Conservation (phyloP, 768 basidiomycete species). For the Tylopilus rubrobrunneus region DNA sequence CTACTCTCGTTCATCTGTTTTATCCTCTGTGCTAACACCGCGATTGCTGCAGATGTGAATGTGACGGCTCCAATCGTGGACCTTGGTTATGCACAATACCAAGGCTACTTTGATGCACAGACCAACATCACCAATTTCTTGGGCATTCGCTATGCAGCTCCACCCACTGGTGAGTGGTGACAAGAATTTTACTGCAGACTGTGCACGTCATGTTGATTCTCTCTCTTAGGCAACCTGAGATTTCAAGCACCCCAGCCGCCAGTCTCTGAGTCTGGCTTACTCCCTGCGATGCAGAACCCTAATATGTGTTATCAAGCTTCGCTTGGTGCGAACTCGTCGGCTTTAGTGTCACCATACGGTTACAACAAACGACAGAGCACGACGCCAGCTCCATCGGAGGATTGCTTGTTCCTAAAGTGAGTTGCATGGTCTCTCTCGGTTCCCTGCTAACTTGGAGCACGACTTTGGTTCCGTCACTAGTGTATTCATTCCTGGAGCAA, state of each 20-base stretch:
- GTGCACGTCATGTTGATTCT: not conserved
- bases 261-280: constrained; percentile 10
- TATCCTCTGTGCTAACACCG: not conserved
- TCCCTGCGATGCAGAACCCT: constrained; percentile 26
- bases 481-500: constrained; percentile 10
- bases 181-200: not conserved
- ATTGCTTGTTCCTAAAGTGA: not conserved
- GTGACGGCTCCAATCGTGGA: constrained; percentile 18
- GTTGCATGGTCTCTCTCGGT: not conserved
- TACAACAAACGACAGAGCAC: constrained; percentile 9
- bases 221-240: constrained; percentile 17
- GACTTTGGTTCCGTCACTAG: not conserved
- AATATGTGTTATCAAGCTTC: constrained; percentile 23
- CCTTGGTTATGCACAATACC: constrained; percentile 5
- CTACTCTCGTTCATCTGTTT: not conserved
- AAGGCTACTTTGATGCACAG: constrained; percentile 21
- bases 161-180: constrained; percentile 45
- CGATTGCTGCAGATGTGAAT: not conserved
- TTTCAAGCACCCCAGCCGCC: constrained; percentile 31
- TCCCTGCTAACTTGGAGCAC: no score
- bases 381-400: not conserved
- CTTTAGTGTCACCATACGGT: constrained; percentile 1
- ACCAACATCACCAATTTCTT: constrained; percentile 24
- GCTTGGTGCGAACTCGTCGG: constrained; percentile 4
- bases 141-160: constrained; percentile 43